Evolutionary conservation across 2,329 filamentous ascomycete genomes (phyloP).

Genomic region (Apiospora marii): DNA sequence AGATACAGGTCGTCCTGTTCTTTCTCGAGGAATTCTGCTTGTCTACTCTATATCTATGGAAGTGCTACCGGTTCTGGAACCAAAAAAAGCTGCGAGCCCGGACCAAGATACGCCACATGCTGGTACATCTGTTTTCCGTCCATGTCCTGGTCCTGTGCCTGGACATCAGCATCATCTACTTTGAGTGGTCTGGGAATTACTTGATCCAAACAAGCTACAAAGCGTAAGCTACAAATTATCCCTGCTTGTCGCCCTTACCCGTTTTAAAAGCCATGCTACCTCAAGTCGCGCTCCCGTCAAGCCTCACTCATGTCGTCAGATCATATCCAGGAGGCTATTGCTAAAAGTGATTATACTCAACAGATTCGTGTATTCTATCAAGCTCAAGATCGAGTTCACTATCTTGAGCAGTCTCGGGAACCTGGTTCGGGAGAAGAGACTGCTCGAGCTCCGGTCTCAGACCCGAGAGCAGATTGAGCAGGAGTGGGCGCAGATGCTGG

Average conservation of each 20-base stretch:
- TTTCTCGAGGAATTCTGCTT: conserved; percentile 54
- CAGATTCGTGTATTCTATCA: conserved; percentile 51
- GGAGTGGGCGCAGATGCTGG: conserved; percentile 21
- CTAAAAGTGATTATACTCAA: neutral
- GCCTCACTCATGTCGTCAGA: neutral
- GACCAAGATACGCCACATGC: conserved; percentile 46
- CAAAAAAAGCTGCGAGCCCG: conserved; percentile 37
- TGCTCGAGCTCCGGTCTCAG: neutral
- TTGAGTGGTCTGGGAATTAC: conserved; percentile 50
- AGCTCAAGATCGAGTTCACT: conserved; percentile 63
- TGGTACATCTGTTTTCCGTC: conserved; percentile 49
- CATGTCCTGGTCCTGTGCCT: conserved; percentile 49
- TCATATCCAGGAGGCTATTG: neutral
- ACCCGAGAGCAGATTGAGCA: conserved; percentile 4
- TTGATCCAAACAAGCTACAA: conserved; percentile 50
- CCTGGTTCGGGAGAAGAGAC: conserved; percentile 26
- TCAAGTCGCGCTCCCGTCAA: neutral
- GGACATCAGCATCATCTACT: conserved; percentile 48
- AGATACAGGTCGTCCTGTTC: conserved; percentile 52
- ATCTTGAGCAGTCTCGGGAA: conserved; percentile 53
- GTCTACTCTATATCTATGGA: conserved; percentile 59
- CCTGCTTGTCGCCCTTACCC: neutral
- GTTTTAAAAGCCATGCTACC: neutral
- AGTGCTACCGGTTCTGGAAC: conserved; percentile 51
- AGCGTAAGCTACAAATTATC: conserved; percentile 30